Evolutionary conservation across 768 basidiomycete genomes (phyloP).

Genomic region (Podaxis rugospora): DNA sequence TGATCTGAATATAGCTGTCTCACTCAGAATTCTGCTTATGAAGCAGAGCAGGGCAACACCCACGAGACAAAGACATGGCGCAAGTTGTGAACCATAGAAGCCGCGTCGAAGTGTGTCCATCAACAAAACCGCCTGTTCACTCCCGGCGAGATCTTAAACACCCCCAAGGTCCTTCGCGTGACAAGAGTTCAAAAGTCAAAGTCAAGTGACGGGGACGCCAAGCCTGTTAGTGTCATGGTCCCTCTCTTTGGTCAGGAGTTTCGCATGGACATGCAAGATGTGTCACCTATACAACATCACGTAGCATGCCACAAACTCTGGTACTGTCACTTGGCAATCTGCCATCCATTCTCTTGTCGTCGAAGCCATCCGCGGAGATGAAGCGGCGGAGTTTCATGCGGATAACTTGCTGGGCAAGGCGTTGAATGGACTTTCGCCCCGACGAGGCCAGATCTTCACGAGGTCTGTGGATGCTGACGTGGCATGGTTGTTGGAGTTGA

Average conservation of each 20-base stretch:
- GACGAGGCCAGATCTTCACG: conserved; percentile 13
- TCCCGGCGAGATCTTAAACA: neutral
- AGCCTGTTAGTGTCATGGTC: neutral
- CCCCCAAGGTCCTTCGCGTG: neutral
- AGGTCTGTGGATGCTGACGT: conserved; percentile 18
- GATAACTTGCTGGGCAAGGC: conserved; percentile 20
- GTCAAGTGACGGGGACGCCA: neutral
- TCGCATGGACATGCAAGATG: neutral
- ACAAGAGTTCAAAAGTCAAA: neutral
- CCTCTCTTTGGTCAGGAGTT: neutral
- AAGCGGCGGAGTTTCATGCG: conserved; percentile 7
- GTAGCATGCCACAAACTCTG: conserved; percentile 11
- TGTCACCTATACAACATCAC: conserved; percentile 19
- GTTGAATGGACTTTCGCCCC: conserved; percentile 20
- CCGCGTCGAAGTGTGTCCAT: too few relatives aligned
- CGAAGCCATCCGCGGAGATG: conserved; percentile 18
- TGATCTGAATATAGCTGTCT: too few relatives aligned
- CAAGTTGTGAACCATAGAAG: too few relatives aligned
- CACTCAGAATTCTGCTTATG: too few relatives aligned
- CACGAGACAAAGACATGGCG: too few relatives aligned
- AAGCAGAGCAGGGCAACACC: too few relatives aligned
- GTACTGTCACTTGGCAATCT: conserved; percentile 15
- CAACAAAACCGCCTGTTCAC: neutral
- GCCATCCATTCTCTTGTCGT: conserved; percentile 19
- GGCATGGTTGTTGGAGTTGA: conserved; percentile 21